Conservation (phyloP, 192 early-diverging fungal genomes). For the Coemansia sp. region DNA sequence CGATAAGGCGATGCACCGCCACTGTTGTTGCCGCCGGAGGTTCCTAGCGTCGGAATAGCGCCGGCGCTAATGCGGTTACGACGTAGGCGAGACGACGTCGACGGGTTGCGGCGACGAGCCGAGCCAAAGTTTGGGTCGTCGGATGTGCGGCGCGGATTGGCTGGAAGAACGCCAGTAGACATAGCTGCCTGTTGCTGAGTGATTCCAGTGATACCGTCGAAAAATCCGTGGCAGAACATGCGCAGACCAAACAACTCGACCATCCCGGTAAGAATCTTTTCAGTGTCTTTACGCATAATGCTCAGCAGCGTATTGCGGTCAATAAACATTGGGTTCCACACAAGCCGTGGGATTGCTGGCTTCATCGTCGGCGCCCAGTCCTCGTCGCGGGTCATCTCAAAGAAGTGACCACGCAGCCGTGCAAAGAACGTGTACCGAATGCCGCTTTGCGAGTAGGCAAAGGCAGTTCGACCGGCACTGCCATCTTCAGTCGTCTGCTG, state of each 20-base stretch:
- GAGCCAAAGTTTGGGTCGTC: conserved; percentile 17
- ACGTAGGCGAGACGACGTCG: conserved; percentile 11
- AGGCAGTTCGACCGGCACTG: conserved; percentile 13
- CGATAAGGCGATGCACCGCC: conserved; percentile 15
- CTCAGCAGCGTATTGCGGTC: conserved; percentile 13
- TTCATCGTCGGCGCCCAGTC: conserved; percentile 44
- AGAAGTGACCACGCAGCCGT: conserved; percentile 41
- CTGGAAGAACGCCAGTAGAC: background rate
- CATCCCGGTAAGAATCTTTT: conserved; percentile 40
- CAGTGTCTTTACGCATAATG: conserved; percentile 18
- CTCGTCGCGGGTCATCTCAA: conserved; percentile 42
- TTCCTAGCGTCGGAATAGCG: conserved; percentile 5
- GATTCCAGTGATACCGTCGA: conserved; percentile 19
- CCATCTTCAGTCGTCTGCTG: conserved; percentile 8
- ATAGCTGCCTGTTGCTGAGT: background rate
- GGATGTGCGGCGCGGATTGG: conserved; percentile 19
- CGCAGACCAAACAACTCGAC: conserved; percentile 50
- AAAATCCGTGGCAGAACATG: conserved; percentile 37
- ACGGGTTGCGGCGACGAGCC: conserved; percentile 8
- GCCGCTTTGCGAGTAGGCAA: conserved; percentile 42
- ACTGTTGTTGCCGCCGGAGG: conserved; percentile 13
- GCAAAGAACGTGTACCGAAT: conserved; percentile 39
- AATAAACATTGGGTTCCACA: conserved; percentile 15
- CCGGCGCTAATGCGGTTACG: conserved; percentile 23
- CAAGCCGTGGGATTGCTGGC: conserved; percentile 20